phyloP scores from a whole-genome alignment of 1,139 yeast genomes.

The Saccharomyces hybrid region DNA sequence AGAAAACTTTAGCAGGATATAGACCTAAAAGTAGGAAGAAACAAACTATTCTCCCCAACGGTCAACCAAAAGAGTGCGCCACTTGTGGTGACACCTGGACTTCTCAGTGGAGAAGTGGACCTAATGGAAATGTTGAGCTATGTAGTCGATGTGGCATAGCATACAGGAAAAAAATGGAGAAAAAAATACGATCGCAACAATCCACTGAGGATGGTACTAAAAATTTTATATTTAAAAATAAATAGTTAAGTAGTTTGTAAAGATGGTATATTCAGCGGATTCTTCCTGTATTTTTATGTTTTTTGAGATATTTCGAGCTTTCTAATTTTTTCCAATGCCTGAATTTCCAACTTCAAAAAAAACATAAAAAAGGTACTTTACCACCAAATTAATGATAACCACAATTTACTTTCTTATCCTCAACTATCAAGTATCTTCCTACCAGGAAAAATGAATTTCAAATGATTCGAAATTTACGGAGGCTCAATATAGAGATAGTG shows the following conservation, averaged over 20 bases:
- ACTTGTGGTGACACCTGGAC: background rate
- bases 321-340: background rate
- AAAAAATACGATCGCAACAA: background rate
- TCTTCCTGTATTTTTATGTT: background rate
- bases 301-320: background rate
- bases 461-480: too few species aligned
- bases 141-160: background rate
- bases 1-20: background rate
- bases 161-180: background rate
- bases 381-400: too few species aligned
- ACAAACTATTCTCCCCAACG: constrained; percentile 9
- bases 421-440: too few species aligned
- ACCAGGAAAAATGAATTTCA: too few species aligned
- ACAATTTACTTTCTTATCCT: too few species aligned
- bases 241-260: background rate
- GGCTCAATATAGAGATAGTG: too few species aligned
- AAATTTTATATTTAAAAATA: background rate
- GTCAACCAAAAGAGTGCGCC: background rate
- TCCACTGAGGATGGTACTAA: background rate
- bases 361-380: background rate
- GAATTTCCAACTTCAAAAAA: background rate
- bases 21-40: constrained; percentile 11
- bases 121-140: background rate
- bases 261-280: background rate
- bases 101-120: background rate